Evolutionary conservation across 2,329 filamentous ascomycete species (phyloP).

Genomic region (Xylaria arbuscula): DNA sequence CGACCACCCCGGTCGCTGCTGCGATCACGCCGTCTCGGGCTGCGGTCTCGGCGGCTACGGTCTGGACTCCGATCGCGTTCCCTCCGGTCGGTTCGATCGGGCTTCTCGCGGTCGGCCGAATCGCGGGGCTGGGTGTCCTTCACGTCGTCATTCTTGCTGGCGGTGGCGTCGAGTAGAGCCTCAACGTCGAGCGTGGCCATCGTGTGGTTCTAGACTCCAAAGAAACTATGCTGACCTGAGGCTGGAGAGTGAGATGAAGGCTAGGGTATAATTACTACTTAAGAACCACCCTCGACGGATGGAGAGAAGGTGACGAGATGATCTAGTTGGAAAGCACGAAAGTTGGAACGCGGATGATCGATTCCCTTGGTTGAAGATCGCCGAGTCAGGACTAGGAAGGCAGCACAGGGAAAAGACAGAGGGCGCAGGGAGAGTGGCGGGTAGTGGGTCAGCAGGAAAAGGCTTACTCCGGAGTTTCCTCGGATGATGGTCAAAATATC

Average conservation of each 20-base stretch:
- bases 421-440: constrained; percentile 29
- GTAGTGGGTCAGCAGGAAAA: constrained; percentile 26
- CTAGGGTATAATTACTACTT: constrained; percentile 6
- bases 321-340: constrained; percentile 3
- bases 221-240: constrained; percentile 16
- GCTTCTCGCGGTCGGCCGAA: constrained; percentile 68
- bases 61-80: constrained; percentile 61
- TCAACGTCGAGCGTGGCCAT: constrained; percentile 79
- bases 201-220: constrained; percentile 38
- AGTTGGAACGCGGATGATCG: constrained; percentile 6
- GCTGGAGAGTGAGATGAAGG: neutral
- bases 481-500: constrained; percentile 1
- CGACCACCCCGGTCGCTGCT: constrained; percentile 68
- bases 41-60: constrained; percentile 66
- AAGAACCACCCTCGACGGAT: neutral
- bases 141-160: constrained; percentile 66
- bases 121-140: constrained; percentile 61
- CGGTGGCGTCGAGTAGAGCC: constrained; percentile 87
- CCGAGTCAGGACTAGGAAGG: constrained; percentile 17
- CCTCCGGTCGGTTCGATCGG: constrained; percentile 62
- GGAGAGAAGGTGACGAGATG: constrained; percentile 1
- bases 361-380: constrained; percentile 14
- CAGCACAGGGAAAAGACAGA: constrained; percentile 15
- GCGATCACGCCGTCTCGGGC: constrained; percentile 59
- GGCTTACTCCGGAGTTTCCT: constrained; percentile 25